Base-by-base conservation (phyloP, 768 basidiomycete species). In the Amanita rimosa region DNA sequence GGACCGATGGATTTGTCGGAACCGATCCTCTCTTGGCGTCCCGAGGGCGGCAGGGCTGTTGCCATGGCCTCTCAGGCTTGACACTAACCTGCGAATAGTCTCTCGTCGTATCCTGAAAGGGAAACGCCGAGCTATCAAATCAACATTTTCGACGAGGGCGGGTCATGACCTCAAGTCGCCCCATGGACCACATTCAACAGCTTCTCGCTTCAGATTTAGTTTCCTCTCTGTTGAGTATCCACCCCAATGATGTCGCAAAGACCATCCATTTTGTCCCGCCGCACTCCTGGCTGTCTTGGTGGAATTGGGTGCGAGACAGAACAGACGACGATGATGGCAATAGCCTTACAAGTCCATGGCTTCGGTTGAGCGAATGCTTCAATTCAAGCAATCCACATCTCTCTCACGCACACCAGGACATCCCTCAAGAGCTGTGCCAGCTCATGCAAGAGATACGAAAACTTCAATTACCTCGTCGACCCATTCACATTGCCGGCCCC, bases 201-300 rank as follows among this genome's bases (percentile, higher is more conserved):
- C 48, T 49, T 26, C 40, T 49, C 33, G 41, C 48, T 24, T 36
- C 48, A 3, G 48, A 49, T 33, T n/a, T 49, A 16, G 48, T 49
- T 22, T 26, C 48, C 8, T 49, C 48, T 34, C 48, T 49, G 34
- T 11, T 49, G 34, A 43, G 22, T 19, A 43, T 49, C 21, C 48
- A 49, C 31, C 48, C 48, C 5, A 49, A 49, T 26, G 48, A 49
- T 16, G 24, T 49, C 7, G 48, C 41, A 14, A 43, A 39, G 4
- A 16, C 41, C 17, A 19, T 39, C n/a, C 24, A 43, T 26, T 49
- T 49, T 49, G 29, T 43, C 17, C 48, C 48, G 7, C 48, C 48
- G 3, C 19, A 40, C 7, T 27, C 48, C 0, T 49, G 48, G 48
- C 14, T 35, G 7, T 24, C 48, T 19, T 49, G 48, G 48, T 49